Conservation (phyloP, 1,284 basidiomycete species). For the Amylostereum chailletii region DNA sequence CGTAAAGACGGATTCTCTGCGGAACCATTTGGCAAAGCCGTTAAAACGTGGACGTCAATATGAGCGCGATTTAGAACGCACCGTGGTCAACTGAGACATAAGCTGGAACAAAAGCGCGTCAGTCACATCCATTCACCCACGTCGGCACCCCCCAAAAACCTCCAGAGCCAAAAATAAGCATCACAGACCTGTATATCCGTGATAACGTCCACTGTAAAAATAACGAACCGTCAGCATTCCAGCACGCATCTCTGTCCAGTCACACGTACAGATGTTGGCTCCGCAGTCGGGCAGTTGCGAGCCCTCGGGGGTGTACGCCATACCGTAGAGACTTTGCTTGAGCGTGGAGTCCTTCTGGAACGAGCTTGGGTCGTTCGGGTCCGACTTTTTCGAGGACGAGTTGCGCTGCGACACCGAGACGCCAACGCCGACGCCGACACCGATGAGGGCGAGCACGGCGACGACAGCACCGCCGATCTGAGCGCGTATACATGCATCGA, state of each 20-base stretch:
- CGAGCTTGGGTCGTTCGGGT: conserved; percentile 52
- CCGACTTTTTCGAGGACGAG: conserved; percentile 32
- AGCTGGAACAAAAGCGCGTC: conserved; percentile 24
- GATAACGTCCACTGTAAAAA: conserved; percentile 29
- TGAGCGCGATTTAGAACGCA: conserved; percentile 10
- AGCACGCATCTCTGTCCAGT: no score
- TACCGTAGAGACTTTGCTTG: conserved; percentile 57
- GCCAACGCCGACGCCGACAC: conserved; percentile 43
- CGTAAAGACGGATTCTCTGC: conserved; percentile 46
- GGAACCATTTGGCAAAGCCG: not conserved
- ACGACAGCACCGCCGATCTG: conserved; percentile 41
- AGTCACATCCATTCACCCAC: not conserved
- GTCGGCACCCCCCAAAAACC: not conserved
- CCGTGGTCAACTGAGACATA: conserved; percentile 47
- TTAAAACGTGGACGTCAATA: not conserved
- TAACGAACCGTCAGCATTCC: no score
- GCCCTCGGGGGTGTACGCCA: conserved; percentile 68
- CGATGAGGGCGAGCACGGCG: conserved; percentile 33
- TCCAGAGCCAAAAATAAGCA: not conserved
- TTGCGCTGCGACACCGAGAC: conserved; percentile 36
- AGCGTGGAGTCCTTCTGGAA: conserved; percentile 57
- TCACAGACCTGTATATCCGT: conserved; percentile 39
- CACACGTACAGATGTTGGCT: conserved; percentile 32
- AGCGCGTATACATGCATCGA: not conserved
- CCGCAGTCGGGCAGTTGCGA: conserved; percentile 43